Evolutionary conservation across 208 protist genomes (phyloP), one percentile per base, ranked within the genome.

Genomic region (Wallacemonas sp.): DNA sequence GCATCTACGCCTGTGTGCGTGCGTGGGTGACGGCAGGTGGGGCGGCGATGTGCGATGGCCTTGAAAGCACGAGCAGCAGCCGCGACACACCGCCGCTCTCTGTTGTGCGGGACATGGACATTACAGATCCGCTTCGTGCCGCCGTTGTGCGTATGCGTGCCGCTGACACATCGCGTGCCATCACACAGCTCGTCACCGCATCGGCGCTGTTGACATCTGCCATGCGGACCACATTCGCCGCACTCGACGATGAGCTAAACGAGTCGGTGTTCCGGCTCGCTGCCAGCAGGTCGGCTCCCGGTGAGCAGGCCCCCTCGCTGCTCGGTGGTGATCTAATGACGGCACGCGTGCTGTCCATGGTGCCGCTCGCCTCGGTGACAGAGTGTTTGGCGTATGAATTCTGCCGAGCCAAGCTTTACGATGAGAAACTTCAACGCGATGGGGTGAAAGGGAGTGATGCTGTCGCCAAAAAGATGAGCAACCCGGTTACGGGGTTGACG

Each of bases 121-220:
- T 78, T 30, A 76, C 68, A 15, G 60, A 71, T 8, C 36, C 61
- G 3, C 56, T 82, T 14, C 49, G 72, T 38, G 53, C 67, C n/a
- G 66, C 75, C 9, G 70, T 69, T 3, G 62, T 81, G 27, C 56
- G 58, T 9, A 70, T 77, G 54, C 67, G 72, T 22, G 77, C 70
- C 19, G 47, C 75, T 11, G 49, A 65, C 19, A 59, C 55, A 11
- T 55, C 62, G 21, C 68, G 60, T 15, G 58, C 68, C 46, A 66
- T 82, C 38, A 75, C 70, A 17, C 65, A 79, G 59, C 66, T 78
- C 34, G 42, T 82, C 28, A 51, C 66, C 45, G 41, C 72, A 6
- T 56, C 67, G 0, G 72, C 66, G 39, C 66, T 72, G 47, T 60
- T 82, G 55, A 72, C 68, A 5, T 39, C 62, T 39, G 61, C 58